Evolutionary conservation across 768 basidiomycete species (phyloP), one percentile per base, ranked within the genome.

Genomic region (Calocybe cyanea): DNA sequence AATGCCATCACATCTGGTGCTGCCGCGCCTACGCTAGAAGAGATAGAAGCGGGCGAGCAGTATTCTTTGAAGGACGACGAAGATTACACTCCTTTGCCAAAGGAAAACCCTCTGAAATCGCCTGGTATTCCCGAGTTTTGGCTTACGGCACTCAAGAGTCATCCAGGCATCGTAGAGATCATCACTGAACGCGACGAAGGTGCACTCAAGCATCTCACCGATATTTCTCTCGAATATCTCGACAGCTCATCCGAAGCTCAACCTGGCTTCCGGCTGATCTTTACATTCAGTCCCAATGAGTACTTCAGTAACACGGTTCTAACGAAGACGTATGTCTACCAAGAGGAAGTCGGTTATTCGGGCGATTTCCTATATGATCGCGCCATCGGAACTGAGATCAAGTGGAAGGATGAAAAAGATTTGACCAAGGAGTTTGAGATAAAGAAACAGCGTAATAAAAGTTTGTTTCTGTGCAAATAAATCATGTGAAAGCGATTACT

Each of bases 371-470:
- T 95, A 39, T 99, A 95, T 67, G 92, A 96, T 73, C 85, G 81
- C 50, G 92, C 95, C 38, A 81, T 90, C 59, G 95, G 95, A n/a
- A 87, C 86, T 36, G 78, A 85, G 59, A 93, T 99, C 71, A 81
- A 85, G 66, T 99, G 95, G 95, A 95, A 95, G 71, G 93, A 91
- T 65, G 94, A 95, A 57, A 94, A 96, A 72, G 92, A 99, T 69
- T 76, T 99, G 47, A 99, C 95, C 41, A 92, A 92, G 71, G 89
- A 90, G 70, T 88, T 91, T 57, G 95, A 98, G 73, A 94, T 97
- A 66, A 96, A 95, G 79, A 97, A 96, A 76, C 95, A 98, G 71
- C 76, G 95, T 59, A 99, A 99, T 73, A 99, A 97, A 79, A 93
- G 94, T 96, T 58, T 45, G 80, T 69, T 19, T 21, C 32, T 37